Base-by-base conservation (phyloP, 129 eudicot species). In the Artemisia annua region DNA sequence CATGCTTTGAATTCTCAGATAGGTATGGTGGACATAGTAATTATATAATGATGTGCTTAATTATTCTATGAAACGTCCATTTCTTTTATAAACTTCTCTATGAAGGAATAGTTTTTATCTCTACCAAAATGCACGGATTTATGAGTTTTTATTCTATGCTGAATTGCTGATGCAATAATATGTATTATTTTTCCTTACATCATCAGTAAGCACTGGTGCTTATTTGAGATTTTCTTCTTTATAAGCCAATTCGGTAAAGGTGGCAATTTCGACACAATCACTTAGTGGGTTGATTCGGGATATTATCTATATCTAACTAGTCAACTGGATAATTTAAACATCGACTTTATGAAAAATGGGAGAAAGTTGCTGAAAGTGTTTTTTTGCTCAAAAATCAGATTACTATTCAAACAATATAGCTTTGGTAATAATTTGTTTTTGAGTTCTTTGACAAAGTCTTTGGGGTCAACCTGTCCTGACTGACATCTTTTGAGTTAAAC, bases 1-100 rank as follows among this genome's bases (percentile, higher is more conserved):
- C 92, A 53, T 90, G 98, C 96, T 93, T 93, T 81, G 87, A 90
- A 53, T 89, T 81, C 82, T 83, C 91, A 14, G 83, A 73, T 73
- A 92, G 98, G 98, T 92, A 92, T 69, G 57, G 63, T 76, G 63
- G 39, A 49, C 61, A 50, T 65, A 63, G 64, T 39, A 7, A 39
- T 39, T 39, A 39, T 39, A 39, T 39, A 8, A 7, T n/a, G n/a
- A n/a, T 39, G 46, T 39, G 46, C 46, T 39, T 39, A 56, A 8
- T 70, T 16, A 39, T 77, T 78, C 9, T 52, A 15, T 20, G 73
- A 16, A 20, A 56, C 62, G 12, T 13, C 18, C 57, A 53, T 22
- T 48, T 75, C 10, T 30, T 39, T 14, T 18, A 18, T 76, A 9
- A 15, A 67, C 62, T 57, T 50, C 18, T 55, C 18, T 48, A 57